Percentiles rank a stretch among this genome's conserved stretches.
phyloP scores from a whole-genome alignment of 73 alveolate genomes.

The Paraurostyla sp. region DNA sequence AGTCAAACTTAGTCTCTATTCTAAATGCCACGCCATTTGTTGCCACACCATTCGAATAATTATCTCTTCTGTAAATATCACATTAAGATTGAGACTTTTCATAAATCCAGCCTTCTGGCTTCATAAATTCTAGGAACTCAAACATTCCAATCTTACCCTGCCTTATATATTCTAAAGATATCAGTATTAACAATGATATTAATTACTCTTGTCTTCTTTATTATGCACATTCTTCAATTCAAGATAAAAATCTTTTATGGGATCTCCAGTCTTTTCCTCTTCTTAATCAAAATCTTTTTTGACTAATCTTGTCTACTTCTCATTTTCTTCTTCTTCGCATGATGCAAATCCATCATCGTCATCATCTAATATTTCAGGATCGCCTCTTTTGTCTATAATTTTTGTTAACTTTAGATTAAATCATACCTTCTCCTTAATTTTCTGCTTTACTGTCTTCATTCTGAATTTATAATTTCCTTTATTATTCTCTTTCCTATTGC shows the following conservation, averaged over 20 bases:
- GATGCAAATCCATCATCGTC: conserved; percentile 51
- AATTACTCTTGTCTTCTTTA: conserved; percentile 43
- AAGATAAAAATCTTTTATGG: conserved; percentile 2
- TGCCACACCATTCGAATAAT: not conserved
- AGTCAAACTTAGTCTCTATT: not conserved
- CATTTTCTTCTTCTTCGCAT: conserved; percentile 42
- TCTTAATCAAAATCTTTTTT: too few species aligned
- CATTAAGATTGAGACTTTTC: conserved; percentile 2
- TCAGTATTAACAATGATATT: not conserved
- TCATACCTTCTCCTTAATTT: not conserved
- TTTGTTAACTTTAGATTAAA: not conserved
- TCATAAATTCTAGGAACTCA: not conserved
- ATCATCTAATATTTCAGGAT: not conserved
- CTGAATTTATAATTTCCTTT: not conserved
- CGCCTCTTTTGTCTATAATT: not conserved
- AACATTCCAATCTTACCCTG: conserved; percentile 18
- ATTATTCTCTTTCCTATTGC: not conserved
- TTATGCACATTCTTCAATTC: not conserved
- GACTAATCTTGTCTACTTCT: too few species aligned
- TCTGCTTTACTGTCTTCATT: not conserved
- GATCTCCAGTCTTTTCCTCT: conserved; percentile 12
- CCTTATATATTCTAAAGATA: conserved; percentile 14
- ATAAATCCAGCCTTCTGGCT: conserved; percentile 35
- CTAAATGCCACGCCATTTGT: not conserved
- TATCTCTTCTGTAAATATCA: conserved; percentile 9